These are phyloP conservation scores for Penicillium coffeae DNA, from an alignment of 495 filamentous ascomycete species.

Conservation along the genomic window DNA sequence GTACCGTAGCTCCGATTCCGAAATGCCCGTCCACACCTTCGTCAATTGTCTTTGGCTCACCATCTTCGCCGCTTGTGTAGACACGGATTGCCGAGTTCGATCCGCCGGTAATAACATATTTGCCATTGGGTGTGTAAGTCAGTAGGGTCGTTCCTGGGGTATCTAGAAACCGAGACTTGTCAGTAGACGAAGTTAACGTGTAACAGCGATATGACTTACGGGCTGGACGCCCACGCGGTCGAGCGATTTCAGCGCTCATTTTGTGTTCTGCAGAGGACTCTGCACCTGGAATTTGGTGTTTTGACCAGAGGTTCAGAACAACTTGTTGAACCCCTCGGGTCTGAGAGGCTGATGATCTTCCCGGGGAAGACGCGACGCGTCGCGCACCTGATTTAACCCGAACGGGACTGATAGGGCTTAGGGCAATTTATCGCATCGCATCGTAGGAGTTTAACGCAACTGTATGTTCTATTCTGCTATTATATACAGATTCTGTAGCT, in stretches of 20 bases:
- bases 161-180: constrained; percentile 43
- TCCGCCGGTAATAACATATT: constrained; percentile 75
- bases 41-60: constrained; percentile 86
- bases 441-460: too few relatives aligned
- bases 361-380: constrained; percentile 28
- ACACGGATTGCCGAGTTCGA: constrained; percentile 87
- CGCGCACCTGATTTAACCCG: constrained; percentile 27
- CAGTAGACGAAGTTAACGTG: constrained; percentile 3
- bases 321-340: constrained; percentile 4
- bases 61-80: constrained; percentile 84
- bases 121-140: constrained; percentile 66
- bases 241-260: constrained; percentile 40
- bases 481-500: too few relatives aligned
- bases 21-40: constrained; percentile 76
- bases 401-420: constrained; percentile 37
- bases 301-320: not conserved
- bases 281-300: not conserved
- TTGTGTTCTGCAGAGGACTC: not conserved
- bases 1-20: constrained; percentile 67
- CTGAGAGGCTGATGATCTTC: constrained; percentile 5
- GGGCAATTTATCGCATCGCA: constrained; percentile 23
- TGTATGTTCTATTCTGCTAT: too few relatives aligned
- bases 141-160: constrained; percentile 63
- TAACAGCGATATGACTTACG: constrained; percentile 27
- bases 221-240: constrained; percentile 44